Conservation (phyloP, 148 eudicot species). For the Nyssa sinensis region DNA sequence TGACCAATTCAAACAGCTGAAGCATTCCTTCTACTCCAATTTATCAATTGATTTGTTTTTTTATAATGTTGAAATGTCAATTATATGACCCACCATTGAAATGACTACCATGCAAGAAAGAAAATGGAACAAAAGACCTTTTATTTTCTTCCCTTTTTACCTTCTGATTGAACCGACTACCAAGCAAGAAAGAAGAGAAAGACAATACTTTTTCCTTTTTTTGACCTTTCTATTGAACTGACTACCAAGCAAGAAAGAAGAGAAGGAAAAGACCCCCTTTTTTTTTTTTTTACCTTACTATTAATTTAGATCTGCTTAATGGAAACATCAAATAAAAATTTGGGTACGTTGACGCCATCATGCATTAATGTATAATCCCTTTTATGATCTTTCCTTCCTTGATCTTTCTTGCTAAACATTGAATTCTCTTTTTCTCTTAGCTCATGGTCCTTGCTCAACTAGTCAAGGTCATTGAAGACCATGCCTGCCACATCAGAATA, state of each 20-base stretch:
- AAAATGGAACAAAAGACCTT: background rate
- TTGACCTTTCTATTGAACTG: background rate
- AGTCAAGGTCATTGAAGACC: constrained; percentile 15
- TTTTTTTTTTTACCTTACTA: background rate
- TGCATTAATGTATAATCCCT: background rate
- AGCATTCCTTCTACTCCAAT: constrained; percentile 4
- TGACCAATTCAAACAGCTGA: constrained; percentile 19
- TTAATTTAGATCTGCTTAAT: background rate
- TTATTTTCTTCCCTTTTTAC: too few species aligned
- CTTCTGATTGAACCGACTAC: background rate
- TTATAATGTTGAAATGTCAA: constrained; percentile 4
- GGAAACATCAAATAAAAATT: background rate
- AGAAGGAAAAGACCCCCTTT: background rate
- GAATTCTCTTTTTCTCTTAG: background rate
- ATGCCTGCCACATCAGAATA: background rate
- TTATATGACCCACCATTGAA: constrained; percentile 3
- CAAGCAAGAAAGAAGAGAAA: background rate
- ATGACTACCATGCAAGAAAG: background rate
- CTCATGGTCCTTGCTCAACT: constrained; percentile 6
- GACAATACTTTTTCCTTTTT: background rate
- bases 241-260: background rate
- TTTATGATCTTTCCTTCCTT: background rate
- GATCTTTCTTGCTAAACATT: background rate
- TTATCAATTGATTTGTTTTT: background rate
- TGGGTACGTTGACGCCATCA: constrained; percentile 13